Percentiles rank a stretch among this genome's conserved stretches.
Evolutionary conservation across 345 rosid species (phyloP).

Genomic region (Dipteronia sinensis): DNA sequence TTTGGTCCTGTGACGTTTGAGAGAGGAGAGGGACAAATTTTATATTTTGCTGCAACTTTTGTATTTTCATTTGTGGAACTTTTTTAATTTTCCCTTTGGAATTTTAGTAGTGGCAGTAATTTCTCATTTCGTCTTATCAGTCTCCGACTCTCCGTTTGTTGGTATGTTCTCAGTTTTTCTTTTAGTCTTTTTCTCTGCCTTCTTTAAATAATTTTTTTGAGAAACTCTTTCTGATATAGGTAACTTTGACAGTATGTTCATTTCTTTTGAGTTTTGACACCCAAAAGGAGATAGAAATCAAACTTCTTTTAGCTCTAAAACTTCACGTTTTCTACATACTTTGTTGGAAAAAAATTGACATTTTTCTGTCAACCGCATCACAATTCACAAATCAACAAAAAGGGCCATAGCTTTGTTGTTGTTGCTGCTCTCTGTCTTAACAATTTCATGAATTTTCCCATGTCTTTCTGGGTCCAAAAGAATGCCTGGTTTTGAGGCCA

Average conservation of each 20-base stretch:
- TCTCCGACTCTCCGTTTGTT: too few species aligned
- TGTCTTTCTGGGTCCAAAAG: conserved; percentile 2
- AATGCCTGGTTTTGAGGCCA: conserved; percentile 24
- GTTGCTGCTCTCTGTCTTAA: conserved; percentile 12
- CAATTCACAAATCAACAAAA: too few species aligned
- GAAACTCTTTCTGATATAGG: too few species aligned
- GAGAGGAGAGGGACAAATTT: background rate
- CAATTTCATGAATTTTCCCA: background rate
- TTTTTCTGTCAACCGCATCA: background rate
- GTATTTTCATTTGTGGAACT: background rate
- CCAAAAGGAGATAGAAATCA: conserved; percentile 5
- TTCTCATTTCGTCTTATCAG: background rate
- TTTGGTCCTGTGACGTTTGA: background rate
- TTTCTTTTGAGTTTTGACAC: background rate
- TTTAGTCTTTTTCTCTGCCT: too few species aligned
- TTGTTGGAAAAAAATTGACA: background rate
- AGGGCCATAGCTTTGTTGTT: conserved; percentile 20
- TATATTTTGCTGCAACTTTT: background rate
- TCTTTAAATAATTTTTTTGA: too few species aligned
- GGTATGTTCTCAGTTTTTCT: too few species aligned
- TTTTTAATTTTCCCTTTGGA: background rate
- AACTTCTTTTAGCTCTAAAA: background rate
- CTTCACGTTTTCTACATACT: background rate
- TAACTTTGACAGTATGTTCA: background rate
- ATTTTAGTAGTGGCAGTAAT: background rate